Evolutionary conservation across 768 basidiomycete species (phyloP).

Genomic region (Hysterangium stoloniferum): DNA sequence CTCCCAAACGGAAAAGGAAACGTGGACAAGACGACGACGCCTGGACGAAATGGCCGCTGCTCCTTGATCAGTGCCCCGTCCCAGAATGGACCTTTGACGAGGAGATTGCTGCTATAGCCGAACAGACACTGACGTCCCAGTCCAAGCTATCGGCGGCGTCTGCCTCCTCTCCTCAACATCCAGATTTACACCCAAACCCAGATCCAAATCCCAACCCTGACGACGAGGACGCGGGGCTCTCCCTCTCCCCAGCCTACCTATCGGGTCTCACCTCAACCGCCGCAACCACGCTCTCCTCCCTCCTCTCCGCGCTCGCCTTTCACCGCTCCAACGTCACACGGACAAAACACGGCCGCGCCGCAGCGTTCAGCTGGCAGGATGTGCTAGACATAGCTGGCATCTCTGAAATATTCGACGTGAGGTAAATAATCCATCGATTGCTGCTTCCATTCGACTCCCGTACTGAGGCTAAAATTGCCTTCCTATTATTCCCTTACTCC

Average conservation of each 20-base stretch:
- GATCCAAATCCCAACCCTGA: conserved; percentile 19
- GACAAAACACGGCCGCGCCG: conserved; percentile 58
- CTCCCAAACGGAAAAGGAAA: neutral
- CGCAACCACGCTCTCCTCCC: conserved; percentile 38
- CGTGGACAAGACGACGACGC: conserved; percentile 26
- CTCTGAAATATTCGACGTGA: conserved; percentile 27
- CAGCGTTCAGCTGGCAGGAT: conserved; percentile 54
- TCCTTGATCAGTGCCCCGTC: conserved; percentile 46
- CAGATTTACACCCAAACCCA: conserved; percentile 10
- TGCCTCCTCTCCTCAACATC: conserved; percentile 12
- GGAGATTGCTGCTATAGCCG: conserved; percentile 48
- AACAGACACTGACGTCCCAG: conserved; percentile 22
- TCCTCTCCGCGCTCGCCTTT: conserved; percentile 47
- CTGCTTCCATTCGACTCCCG: neutral
- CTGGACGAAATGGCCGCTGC: conserved; percentile 77
- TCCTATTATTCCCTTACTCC: too few relatives aligned
- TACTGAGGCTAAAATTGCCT: neutral
- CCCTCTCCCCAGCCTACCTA: conserved; percentile 23
- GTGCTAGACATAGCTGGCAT: conserved; percentile 48
- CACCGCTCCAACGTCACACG: conserved; percentile 48
- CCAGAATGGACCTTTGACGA: conserved; percentile 70
- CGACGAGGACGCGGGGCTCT: conserved; percentile 17
- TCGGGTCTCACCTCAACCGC: conserved; percentile 36
- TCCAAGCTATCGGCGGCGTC: neutral
- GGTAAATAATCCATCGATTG: conserved; percentile 17